Evolutionary conservation across 805 yeast genomes (phyloP), one percentile per base, ranked within the genome.

Genomic region (Candida parachauliodes): DNA sequence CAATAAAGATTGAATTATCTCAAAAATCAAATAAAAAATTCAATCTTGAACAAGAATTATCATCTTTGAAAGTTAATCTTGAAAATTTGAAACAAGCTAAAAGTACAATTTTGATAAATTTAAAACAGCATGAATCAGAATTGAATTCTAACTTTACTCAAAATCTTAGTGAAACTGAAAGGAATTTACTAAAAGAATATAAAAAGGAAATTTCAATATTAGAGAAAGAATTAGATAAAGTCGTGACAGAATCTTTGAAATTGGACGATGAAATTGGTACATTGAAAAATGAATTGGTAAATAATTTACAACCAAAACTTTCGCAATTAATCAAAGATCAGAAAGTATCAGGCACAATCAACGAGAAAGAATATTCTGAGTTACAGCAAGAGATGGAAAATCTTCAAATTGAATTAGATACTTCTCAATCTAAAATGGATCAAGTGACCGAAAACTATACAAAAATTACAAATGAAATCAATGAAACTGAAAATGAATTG

Each of bases 221-320:
- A 1, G 81, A 76, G 41, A 46, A 43, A 2, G 49, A 65, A 24
- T 63, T 81, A 30, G 67, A 70, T 32, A 46, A 47, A 4, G 42
- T 73, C 3, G 70, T 69, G 0, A 61, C 59, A 3, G 57, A 78
- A 15, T 54, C 71, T 0, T 54, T 72, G 0, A 64, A 58, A 1
- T 42, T 75, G 4, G 83, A 80, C 42, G 58, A 77, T 9, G 60
- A 66, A 12, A 55, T 76, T 11, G 65, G 76, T 0, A 54, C 60
- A 1, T 46, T 75, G 7, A 74, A 75, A 32, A 68, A 83, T 2
- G 88, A 81, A 43, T 54, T 86, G 28, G 57, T 63, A n/a, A 78
- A 79, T 21, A 79, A 72, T 35, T 62, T 79, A 31, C 59, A 69
- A 28, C 85, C 87, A 9, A 76, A 76, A 40, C 55, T 51, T 32